Base-by-base conservation (phyloP, 768 basidiomycete genomes). In the Mycena epipterygia region DNA sequence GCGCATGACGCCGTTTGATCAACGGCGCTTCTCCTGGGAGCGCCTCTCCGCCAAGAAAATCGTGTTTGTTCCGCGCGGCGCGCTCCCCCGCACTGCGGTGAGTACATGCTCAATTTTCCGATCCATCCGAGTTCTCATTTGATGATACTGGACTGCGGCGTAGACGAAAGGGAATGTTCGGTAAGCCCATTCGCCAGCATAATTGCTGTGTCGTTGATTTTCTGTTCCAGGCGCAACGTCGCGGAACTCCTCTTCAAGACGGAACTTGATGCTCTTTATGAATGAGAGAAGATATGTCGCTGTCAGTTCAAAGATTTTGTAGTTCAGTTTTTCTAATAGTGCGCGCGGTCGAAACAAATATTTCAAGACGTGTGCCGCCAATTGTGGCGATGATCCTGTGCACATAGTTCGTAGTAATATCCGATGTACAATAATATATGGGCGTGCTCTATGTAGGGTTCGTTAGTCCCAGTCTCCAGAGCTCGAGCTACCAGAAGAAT, bases 151-250 rank as follows among this genome's bases (percentile, higher is more conserved):
- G n/a, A 42, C 41, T 37, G 35, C 49, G 8, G 21, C 5, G 29
- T 35, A 53, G 52, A 35, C 32, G 32, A 53, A 53, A 35, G 52
- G 52, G n/a, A 53, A 53, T 35, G 32, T 53, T 32, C 52, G 52
- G 52, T 53, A 13, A 53, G 52, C 33, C 19, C 13, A n/a, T 25
- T 21, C 21, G 5, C 8, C 19, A 21, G 19, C 5, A 33, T 4
- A 11, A 48, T 25, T 23, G 19, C n/a, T 35, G 27, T 35, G n/a
- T 5, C 4, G 6, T 32, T 53, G 30, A 48, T 25, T 23, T 25
- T n/a, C 16, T 44, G 19, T n/a, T 7, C 23, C 52, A 53, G 52
- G 32, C 52, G 52, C 52, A 53, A 30, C 11, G 21, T 53, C 23
- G 32, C 52, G 32, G 52, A 53, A n/a, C 5, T 33, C 32, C 19